A percentile compares a stretch with the other conserved stretches of the same genome.
phyloP scores from a whole-genome alignment of 768 basidiomycete genomes.

The Lentinula sp. region DNA sequence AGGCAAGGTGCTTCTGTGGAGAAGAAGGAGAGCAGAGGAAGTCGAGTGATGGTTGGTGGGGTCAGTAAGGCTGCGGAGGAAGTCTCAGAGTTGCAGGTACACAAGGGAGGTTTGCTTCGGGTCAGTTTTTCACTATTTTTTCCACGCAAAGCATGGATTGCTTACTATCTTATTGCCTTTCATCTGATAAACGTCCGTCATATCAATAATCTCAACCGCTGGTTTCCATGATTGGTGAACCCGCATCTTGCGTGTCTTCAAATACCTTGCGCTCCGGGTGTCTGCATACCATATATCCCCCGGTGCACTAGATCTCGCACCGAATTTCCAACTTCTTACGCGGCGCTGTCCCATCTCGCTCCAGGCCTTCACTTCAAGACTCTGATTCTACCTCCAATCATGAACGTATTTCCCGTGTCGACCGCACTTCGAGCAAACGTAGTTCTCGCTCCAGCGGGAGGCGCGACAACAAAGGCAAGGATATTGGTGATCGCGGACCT shows the following conservation, averaged over 20 bases:
- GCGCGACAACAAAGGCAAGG: background rate
- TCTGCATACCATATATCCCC: background rate
- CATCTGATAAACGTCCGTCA: background rate
- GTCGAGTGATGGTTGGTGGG: background rate
- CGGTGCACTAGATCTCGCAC: background rate
- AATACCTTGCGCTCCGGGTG: too few species aligned
- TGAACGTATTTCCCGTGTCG: background rate
- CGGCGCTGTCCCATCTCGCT: background rate
- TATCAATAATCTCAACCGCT: too few species aligned
- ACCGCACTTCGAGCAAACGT: background rate
- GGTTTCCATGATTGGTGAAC: too few species aligned
- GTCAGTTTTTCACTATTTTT: background rate
- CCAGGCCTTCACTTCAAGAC: background rate
- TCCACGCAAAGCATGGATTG: background rate
- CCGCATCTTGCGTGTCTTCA: too few species aligned
- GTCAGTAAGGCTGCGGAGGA: background rate
- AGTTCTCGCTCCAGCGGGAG: background rate
- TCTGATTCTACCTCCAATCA: background rate
- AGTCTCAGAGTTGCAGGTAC: background rate
- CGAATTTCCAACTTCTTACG: background rate
- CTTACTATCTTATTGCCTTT: background rate
- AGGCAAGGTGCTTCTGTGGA: slow-evolving; percentile 14
- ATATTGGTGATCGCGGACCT: background rate
- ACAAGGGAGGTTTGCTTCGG: background rate
- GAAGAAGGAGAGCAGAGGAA: slow-evolving; percentile 21